phyloP scores from a whole-genome alignment of 768 basidiomycete genomes.

The Psilocybe subaeruginosa region DNA sequence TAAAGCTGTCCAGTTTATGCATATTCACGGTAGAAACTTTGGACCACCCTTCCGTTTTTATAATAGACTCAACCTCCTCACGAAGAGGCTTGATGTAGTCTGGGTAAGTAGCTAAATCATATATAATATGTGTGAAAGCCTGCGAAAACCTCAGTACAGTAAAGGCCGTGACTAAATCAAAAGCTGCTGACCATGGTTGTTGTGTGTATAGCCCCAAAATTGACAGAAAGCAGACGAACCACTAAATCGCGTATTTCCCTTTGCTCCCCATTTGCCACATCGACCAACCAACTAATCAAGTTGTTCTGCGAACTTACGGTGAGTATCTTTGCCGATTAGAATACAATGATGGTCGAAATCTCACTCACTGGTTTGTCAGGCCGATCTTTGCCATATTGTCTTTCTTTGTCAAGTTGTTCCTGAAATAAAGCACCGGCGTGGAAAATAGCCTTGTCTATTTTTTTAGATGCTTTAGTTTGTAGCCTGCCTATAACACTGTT shows the following conservation, averaged over 20 bases:
- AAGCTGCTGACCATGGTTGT: conserved; percentile 33
- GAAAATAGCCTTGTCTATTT: conserved; percentile 23
- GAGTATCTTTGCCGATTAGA: too few species aligned
- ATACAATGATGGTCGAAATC: not conserved
- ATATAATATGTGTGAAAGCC: conserved; percentile 32
- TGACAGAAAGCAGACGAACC: conserved; percentile 33
- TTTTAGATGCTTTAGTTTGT: conserved; percentile 24
- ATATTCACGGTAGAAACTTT: conserved; percentile 35
- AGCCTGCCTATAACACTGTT: conserved; percentile 26
- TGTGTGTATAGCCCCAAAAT: conserved; percentile 45
- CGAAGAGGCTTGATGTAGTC: conserved; percentile 19
- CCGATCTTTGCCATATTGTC: conserved; percentile 32
- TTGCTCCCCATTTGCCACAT: conserved; percentile 33
- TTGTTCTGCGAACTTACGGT: conserved; percentile 37
- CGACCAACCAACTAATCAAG: conserved; percentile 48
- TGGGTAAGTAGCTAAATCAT: conserved; percentile 29
- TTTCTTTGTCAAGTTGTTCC: conserved; percentile 32
- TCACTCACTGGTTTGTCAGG: conserved; percentile 36
- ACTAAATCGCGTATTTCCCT: conserved; percentile 28
- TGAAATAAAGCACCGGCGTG: conserved; percentile 33
- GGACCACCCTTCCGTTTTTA: conserved; percentile 34
- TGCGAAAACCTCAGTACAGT: not conserved
- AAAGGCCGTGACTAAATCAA: not conserved
- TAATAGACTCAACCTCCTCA: conserved; percentile 35
- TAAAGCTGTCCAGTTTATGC: conserved; percentile 45